These are phyloP conservation scores for Nothophytophthora sp. DNA, from an alignment of 352 stramenopile species.

Conservation along the genomic window DNA sequence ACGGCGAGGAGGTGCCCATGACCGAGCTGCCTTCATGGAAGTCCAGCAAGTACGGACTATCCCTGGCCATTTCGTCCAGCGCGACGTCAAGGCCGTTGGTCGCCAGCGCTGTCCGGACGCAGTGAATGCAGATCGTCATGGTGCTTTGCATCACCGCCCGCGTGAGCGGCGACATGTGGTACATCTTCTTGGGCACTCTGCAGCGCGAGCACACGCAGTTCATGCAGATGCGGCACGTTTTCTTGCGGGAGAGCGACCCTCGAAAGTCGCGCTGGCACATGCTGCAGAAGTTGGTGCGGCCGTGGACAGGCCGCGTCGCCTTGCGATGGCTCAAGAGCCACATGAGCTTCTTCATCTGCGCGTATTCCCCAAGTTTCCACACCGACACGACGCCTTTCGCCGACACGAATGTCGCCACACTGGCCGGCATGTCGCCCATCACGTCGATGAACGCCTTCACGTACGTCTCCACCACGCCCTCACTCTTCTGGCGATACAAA, in stretches of 20 bases:
- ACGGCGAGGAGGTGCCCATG: conserved; percentile 17
- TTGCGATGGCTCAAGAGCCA: conserved; percentile 31
- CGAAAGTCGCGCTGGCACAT: conserved; percentile 28
- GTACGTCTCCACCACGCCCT: conserved; percentile 3
- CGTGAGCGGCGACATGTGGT: conserved; percentile 30
- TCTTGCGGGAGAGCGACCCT: conserved; percentile 11
- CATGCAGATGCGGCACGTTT: conserved; percentile 25
- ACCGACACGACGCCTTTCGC: conserved; percentile 35
- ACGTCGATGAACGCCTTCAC: conserved; percentile 7
- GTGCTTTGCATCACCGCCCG: conserved; percentile 19
- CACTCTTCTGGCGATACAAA: conserved; percentile 10
- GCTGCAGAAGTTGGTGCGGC: conserved; percentile 14
- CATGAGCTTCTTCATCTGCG: conserved; percentile 37
- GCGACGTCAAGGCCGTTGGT: conserved; percentile 26
- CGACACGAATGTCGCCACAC: conserved; percentile 14
- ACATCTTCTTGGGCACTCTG: conserved; percentile 25
- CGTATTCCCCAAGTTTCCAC: conserved; percentile 34
- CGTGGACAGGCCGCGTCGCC: background rate
- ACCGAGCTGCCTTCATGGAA: conserved; percentile 15
- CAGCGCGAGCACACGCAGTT: conserved; percentile 22
- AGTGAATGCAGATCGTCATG: conserved; percentile 29
- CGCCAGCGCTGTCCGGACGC: conserved; percentile 20
- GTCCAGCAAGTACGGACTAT: background rate
- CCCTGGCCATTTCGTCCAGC: conserved; percentile 10
- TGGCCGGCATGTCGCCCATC: conserved; percentile 4